Percentiles rank a stretch among this genome's conserved stretches.
phyloP scores from a whole-genome alignment of 257 asterid genomes.

The Primulina huaijiensis region DNA sequence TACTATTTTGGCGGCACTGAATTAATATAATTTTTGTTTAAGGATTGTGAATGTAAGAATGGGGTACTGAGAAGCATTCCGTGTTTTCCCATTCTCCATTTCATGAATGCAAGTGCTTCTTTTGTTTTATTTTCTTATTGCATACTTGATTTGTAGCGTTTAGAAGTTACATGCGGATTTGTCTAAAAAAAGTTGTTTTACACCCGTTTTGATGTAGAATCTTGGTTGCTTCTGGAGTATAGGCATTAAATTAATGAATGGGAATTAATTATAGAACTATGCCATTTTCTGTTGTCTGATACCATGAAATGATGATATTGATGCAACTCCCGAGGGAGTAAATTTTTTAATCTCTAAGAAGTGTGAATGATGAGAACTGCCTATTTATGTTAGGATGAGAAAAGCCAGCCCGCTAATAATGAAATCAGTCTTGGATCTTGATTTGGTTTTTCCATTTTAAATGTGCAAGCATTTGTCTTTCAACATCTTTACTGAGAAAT shows the following conservation, averaged over 20 bases:
- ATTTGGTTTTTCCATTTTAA: too few relatives aligned
- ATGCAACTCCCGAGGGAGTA: neutral
- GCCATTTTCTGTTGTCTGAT: neutral
- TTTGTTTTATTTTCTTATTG: neutral
- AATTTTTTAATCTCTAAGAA: neutral
- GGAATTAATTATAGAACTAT: too few relatives aligned
- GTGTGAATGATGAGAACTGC: neutral
- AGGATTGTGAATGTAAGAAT: neutral
- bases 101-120: neutral
- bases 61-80: neutral
- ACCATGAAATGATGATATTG: neutral
- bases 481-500: neutral
- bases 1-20: neutral
- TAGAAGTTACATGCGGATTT: neutral
- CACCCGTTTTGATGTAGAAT: neutral
- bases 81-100: neutral
- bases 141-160: neutral
- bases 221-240: neutral
- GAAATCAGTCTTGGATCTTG: neutral
- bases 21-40: too few relatives aligned
- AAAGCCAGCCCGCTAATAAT: neutral
- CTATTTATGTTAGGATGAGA: neutral
- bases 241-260: neutral
- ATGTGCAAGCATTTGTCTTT: too few relatives aligned
- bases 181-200: neutral